Percentiles rank a stretch among this genome's conserved stretches.
phyloP scores from a whole-genome alignment of 306 rosid species.

The Boehmeria nivea region DNA sequence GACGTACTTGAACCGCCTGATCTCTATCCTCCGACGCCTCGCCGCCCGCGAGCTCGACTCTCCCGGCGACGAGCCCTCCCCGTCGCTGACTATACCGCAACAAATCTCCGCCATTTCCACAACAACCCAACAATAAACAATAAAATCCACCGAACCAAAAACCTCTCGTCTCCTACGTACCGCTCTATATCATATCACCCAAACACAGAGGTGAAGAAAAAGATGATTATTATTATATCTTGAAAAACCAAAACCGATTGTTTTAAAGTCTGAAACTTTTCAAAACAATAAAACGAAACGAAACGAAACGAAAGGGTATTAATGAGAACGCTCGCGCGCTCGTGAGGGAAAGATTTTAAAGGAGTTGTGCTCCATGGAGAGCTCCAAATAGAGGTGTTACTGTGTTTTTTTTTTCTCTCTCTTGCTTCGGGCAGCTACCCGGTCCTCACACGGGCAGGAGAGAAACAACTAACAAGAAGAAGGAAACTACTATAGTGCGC shows the following conservation, averaged over 20 bases:
- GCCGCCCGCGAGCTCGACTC: slow-evolving; percentile 31
- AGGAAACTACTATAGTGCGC: slow-evolving; percentile 17
- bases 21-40: slow-evolving; percentile 53
- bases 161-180: neutral
- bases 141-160: neutral
- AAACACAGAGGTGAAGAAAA: too few relatives aligned
- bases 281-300: too few relatives aligned
- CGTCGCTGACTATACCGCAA: slow-evolving; percentile 31
- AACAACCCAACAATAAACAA: neutral
- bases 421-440: slow-evolving; percentile 18
- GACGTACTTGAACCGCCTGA: slow-evolving; percentile 36
- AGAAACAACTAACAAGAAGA: too few relatives aligned
- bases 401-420: neutral
- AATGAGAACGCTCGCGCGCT: slow-evolving; percentile 13
- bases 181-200: neutral
- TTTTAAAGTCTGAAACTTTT: too few relatives aligned
- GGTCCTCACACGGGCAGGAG: slow-evolving; percentile 9
- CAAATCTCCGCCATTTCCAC: slow-evolving; percentile 40
- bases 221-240: too few relatives aligned
- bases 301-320: too few relatives aligned
- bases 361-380: neutral
- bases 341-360: slow-evolving; percentile 4
- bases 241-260: neutral
- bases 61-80: slow-evolving; percentile 12
- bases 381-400: neutral